phyloP scores from a whole-genome alignment of 2,329 filamentous ascomycete species.

The Colletotrichum neosansevieriae region DNA sequence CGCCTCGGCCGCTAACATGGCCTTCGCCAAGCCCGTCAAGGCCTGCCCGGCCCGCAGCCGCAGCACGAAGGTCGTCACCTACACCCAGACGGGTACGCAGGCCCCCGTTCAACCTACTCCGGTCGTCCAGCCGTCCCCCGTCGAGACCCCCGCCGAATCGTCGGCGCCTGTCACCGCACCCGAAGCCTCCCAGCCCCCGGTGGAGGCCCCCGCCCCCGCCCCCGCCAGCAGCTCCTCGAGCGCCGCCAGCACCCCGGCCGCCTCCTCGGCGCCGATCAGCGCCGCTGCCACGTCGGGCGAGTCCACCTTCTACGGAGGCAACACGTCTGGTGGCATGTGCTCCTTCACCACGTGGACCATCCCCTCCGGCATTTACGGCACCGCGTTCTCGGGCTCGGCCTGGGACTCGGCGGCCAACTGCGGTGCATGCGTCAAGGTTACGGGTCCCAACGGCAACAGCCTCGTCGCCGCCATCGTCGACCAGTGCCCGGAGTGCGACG shows the following conservation, averaged over 20 bases:
- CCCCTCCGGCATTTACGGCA: slow-evolving; percentile 69
- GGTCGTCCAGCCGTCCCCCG: slow-evolving; percentile 15
- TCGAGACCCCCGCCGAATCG: slow-evolving; percentile 17
- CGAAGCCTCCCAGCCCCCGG: slow-evolving; percentile 13
- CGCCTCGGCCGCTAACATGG: slow-evolving; percentile 37
- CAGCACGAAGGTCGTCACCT: slow-evolving; percentile 27
- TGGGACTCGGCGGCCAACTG: slow-evolving; percentile 70
- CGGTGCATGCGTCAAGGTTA: slow-evolving; percentile 72
- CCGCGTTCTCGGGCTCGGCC: slow-evolving; percentile 68
- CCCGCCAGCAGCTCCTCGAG: slow-evolving; percentile 2
- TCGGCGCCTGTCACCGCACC: slow-evolving; percentile 15
- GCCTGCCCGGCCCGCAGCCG: slow-evolving; percentile 13
- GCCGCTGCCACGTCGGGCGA: slow-evolving; percentile 46
- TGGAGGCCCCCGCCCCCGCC: slow-evolving; percentile 3
- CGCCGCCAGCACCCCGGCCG: slow-evolving; percentile 17
- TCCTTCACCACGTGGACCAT: slow-evolving; percentile 73
- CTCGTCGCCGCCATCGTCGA: slow-evolving; percentile 50
- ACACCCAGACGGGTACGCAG: slow-evolving; percentile 9
- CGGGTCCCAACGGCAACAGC: slow-evolving; percentile 63
- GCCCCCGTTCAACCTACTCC: slow-evolving; percentile 25
- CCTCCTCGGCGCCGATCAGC: slow-evolving; percentile 18
- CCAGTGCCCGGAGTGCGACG: slow-evolving; percentile 56
- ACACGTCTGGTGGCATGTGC: slow-evolving; percentile 70
- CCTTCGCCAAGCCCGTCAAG: slow-evolving; percentile 36
- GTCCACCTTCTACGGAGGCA: slow-evolving; percentile 67